Base-by-base conservation (phyloP, 345 rosid genomes). In the Euphorbia peplus region DNA sequence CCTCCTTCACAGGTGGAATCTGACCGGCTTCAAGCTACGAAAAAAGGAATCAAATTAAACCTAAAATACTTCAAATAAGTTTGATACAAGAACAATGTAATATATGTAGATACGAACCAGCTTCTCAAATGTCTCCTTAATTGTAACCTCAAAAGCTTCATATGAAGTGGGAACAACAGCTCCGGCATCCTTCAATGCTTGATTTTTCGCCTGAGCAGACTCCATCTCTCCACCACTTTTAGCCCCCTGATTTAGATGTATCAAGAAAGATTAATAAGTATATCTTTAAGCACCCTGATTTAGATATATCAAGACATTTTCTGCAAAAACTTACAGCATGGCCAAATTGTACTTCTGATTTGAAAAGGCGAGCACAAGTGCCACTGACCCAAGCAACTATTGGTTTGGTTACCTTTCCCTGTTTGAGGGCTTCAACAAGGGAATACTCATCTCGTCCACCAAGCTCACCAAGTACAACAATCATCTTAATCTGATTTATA, bases 371-470 rank as follows among this genome's bases (percentile, higher is more conserved):
- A 65, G 99, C 99, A 81, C 97, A 93, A 61, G 99, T 93, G 79
- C 97, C 93, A 60, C 99, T 93, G 83, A 89, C 99, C 99, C 97
- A 91, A 66, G 97, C 95, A 84, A 93, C 97, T 74, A 91, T 95
- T 25, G 97, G 99, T 75, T 91, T 93, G 71, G 63, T 91, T 68
- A 91, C 89, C 78, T 91, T 93, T 62, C 99, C 97, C 71, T 91
- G 87, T 76, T 89, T 91, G 75, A 93, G 74, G 62, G 99, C 99
- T 77, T 95, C 99, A 66, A 95, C 95, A 25, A 95, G 84, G 83
- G 95, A 95, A 80, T 89, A 91, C 70, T 95, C 99, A 79, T 95
- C 99, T 70, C 87, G 75, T 71, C 99, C 97, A 73, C 97, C 99
- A 75, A 95, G 97, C 75, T 95, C 99, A 56, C 96, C 99, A 64